phyloP scores from a whole-genome alignment of 2,329 filamentous ascomycete genomes.

The Pseudocercospora musae region DNA sequence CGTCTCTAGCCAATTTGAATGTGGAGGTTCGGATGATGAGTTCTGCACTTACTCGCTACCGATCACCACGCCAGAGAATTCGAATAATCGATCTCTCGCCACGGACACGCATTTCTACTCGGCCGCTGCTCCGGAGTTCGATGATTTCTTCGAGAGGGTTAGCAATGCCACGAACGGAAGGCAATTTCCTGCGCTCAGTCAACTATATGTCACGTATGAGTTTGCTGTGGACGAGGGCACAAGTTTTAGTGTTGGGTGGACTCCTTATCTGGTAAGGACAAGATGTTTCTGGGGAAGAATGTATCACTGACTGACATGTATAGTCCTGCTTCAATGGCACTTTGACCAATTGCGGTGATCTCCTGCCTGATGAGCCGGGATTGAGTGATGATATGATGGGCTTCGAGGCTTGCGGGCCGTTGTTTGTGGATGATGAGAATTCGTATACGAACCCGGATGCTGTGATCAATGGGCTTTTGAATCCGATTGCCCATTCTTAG shows the following conservation, averaged over 20 bases:
- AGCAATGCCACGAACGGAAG: not conserved
- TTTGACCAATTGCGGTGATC: not conserved
- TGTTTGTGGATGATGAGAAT: not conserved
- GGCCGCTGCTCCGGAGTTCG: not conserved
- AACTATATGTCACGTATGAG: not conserved
- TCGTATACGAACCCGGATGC: not conserved
- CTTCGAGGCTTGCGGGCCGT: not conserved
- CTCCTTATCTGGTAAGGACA: not conserved
- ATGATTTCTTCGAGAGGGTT: not conserved
- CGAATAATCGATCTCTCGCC: not conserved
- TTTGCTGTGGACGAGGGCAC: not conserved
- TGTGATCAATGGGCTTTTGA: not conserved
- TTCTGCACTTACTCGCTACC: not conserved
- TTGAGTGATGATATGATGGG: not conserved
- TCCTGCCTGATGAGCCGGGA: not conserved
- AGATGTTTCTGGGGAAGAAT: too few relatives aligned
- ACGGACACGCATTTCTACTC: not conserved
- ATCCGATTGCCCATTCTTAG: not conserved
- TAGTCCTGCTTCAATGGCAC: not conserved
- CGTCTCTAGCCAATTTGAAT: not conserved
- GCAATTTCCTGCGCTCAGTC: not conserved
- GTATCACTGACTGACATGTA: not conserved
- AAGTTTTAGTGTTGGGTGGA: not conserved
- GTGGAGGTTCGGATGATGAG: not conserved
- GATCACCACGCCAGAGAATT: not conserved